These are phyloP conservation scores for Cryphonectria nitschkei DNA, from an alignment of 2,329 filamentous ascomycete genomes.

Conservation along the genomic window DNA sequence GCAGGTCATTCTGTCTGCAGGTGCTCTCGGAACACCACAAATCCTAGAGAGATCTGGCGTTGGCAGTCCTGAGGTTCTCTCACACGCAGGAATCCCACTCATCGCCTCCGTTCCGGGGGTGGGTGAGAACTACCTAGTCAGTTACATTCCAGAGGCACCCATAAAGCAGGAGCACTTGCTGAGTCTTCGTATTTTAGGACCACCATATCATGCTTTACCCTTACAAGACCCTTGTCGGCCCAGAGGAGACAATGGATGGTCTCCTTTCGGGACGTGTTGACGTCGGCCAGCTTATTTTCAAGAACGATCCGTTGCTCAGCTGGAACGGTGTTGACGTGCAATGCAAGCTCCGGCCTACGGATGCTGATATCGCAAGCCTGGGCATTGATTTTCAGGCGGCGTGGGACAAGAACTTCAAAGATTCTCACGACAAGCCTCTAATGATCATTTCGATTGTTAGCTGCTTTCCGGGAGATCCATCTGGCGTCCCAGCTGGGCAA, in stretches of 20 bases:
- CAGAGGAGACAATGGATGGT: too few relatives aligned
- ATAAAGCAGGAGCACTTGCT: too few relatives aligned
- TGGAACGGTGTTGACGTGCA: slow-evolving; percentile 25
- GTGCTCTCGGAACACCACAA: slow-evolving; percentile 46
- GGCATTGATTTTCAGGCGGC: slow-evolving; percentile 32
- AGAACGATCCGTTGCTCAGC: background rate
- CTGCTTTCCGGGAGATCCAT: slow-evolving; percentile 48
- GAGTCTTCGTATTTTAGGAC: too few relatives aligned
- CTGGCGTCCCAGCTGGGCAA: slow-evolving; percentile 44
- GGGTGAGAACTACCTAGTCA: too few relatives aligned
- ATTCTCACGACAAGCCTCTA: slow-evolving; percentile 43
- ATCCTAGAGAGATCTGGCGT: slow-evolving; percentile 57
- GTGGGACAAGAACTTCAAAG: slow-evolving; percentile 31
- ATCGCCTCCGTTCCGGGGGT: too few relatives aligned
- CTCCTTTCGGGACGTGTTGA: too few relatives aligned
- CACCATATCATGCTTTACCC: too few relatives aligned
- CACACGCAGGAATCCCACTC: too few relatives aligned
- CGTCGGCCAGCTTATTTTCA: too few relatives aligned
- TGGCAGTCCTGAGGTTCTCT: slow-evolving; percentile 49
- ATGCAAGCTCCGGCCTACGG: slow-evolving; percentile 25
- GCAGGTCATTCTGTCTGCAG: slow-evolving; percentile 47
- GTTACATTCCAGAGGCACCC: too few relatives aligned
- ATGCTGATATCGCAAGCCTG: slow-evolving; percentile 31
- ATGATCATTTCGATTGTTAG: slow-evolving; percentile 47
- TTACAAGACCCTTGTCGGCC: too few relatives aligned